These are phyloP conservation scores for Monilinia vaccinii-corymbosi DNA, from an alignment of 2,329 filamentous ascomycete genomes.

Conservation along the genomic window DNA sequence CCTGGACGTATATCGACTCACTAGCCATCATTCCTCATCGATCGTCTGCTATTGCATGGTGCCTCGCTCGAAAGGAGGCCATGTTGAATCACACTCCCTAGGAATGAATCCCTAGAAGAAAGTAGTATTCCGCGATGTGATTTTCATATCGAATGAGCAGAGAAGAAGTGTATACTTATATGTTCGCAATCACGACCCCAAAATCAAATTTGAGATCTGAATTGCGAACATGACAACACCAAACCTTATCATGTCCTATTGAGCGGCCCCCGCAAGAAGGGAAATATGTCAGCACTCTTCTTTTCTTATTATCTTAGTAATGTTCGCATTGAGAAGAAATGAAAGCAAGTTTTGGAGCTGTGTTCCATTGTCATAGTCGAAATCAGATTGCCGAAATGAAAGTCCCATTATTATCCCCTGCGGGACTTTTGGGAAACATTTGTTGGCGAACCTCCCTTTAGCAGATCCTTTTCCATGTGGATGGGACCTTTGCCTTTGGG, in stretches of 20 bases:
- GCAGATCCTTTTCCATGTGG: slow-evolving; percentile 17
- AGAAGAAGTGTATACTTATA: slow-evolving; percentile 5
- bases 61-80: not conserved
- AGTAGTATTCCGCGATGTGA: not conserved
- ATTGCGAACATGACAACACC: not conserved
- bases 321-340: slow-evolving; percentile 3
- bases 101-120: not conserved
- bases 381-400: slow-evolving; percentile 9
- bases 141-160: not conserved
- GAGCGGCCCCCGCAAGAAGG: not conserved
- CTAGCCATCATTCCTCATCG: not conserved
- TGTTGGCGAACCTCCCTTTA: slow-evolving; percentile 22
- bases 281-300: slow-evolving; percentile 10
- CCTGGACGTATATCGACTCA: not conserved
- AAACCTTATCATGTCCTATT: slow-evolving; percentile 13
- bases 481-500: not conserved
- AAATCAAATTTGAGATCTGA: not conserved
- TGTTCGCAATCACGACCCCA: not conserved
- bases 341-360: slow-evolving; percentile 1
- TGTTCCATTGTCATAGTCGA: not conserved
- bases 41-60: not conserved
- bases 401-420: slow-evolving; percentile 12
- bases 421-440: slow-evolving; percentile 14
- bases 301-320: not conserved
- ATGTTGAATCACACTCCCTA: slow-evolving; percentile 1